Conservation (phyloP, 2,329 filamentous ascomycete species). For the Lachnellula suecica region DNA sequence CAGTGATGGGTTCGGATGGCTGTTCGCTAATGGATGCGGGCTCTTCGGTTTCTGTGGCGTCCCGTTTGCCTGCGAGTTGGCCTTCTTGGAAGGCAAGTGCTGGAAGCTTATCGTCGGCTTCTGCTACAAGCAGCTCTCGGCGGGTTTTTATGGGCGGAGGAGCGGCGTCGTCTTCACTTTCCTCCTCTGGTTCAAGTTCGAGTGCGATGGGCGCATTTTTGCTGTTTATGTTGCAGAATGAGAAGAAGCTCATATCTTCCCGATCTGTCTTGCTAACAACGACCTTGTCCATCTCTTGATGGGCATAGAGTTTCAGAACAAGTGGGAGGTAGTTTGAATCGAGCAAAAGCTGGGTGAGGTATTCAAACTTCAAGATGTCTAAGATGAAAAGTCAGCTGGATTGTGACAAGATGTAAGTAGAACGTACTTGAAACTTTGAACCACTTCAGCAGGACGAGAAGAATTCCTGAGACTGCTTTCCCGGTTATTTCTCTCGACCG, state of each 20-base stretch:
- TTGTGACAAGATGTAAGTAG: not conserved
- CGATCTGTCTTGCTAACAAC: constrained; percentile 84
- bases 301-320: constrained; percentile 87
- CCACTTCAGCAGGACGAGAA: constrained; percentile 92
- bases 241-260: constrained; percentile 84
- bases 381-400: constrained; percentile 16
- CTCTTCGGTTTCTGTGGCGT: constrained; percentile 71
- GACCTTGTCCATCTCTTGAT: constrained; percentile 89
- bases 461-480: constrained; percentile 87
- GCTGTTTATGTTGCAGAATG: constrained; percentile 77
- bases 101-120: constrained; percentile 36
- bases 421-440: constrained; percentile 86
- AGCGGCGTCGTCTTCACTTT: constrained; percentile 71
- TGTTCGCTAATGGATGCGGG: constrained; percentile 73
- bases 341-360: constrained; percentile 86
- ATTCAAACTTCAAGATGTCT: constrained; percentile 96
- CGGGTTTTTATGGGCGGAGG: constrained; percentile 77
- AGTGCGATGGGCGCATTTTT: constrained; percentile 37
- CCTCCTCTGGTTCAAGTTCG: constrained; percentile 29
- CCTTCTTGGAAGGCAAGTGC: constrained; percentile 32
- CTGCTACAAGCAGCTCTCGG: constrained; percentile 44
- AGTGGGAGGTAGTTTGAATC: constrained; percentile 95
- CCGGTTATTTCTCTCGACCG: constrained; percentile 83
- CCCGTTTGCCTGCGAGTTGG: constrained; percentile 24
- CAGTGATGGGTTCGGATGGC: constrained; percentile 76